These are phyloP conservation scores for Kokia cookei DNA, from an alignment of 441 rosid species.

Conservation along the genomic window DNA sequence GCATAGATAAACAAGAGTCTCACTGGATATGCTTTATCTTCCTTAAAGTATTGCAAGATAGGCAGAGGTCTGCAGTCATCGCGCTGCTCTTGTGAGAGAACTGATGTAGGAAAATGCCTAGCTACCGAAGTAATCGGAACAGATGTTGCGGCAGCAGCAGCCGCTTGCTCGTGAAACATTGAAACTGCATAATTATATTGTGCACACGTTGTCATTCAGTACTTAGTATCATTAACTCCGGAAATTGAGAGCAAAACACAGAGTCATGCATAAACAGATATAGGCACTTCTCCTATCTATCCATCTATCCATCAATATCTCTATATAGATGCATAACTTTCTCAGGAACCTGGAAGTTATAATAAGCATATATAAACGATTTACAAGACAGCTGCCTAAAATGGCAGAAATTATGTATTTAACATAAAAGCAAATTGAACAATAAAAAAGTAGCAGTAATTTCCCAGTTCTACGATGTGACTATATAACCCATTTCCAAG, in stretches of 20 bases:
- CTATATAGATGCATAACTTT: background rate
- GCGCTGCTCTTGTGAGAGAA: slow-evolving; percentile 71
- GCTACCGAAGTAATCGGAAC: slow-evolving; percentile 41
- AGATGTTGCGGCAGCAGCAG: slow-evolving; percentile 40
- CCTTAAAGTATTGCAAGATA: slow-evolving; percentile 35
- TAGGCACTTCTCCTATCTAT: background rate
- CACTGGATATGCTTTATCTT: slow-evolving; percentile 58
- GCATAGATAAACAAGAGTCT: slow-evolving; percentile 1
- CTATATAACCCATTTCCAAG: background rate
- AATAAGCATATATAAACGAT: background rate
- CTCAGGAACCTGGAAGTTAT: background rate
- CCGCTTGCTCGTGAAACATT: slow-evolving; percentile 53
- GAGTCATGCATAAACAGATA: background rate
- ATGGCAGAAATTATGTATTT: background rate
- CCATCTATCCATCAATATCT: background rate
- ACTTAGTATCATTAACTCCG: background rate
- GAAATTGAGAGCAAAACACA: background rate
- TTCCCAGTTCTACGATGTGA: background rate
- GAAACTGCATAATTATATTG: slow-evolving; percentile 29
- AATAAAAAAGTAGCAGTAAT: background rate
- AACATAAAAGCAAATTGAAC: background rate
- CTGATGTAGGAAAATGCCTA: slow-evolving; percentile 69
- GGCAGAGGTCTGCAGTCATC: slow-evolving; percentile 50
- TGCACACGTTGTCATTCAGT: background rate
- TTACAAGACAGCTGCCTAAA: background rate